Base-by-base conservation (phyloP, 2,329 filamentous ascomycete genomes). In the Penicillium sp. region DNA sequence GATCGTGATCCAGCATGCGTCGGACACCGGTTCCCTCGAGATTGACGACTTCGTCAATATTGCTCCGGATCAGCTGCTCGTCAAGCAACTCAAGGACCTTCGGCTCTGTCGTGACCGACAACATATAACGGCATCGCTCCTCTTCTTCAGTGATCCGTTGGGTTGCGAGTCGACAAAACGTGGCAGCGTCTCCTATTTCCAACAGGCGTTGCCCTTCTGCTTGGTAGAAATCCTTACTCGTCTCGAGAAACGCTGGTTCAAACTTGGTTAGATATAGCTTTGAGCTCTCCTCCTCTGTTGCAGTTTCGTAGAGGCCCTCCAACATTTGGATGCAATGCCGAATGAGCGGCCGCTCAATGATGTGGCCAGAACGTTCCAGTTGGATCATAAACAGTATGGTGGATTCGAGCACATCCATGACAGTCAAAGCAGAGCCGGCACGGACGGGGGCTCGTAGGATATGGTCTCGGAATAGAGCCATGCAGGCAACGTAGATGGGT, bases 1-100 rank as follows among this genome's bases (percentile, higher is more conserved):
- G 85, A 72, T 97, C 89, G 66, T 96, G 92, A 72, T 96, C 90
- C 48, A 97, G 86, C 93, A 99, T 97, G 69, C 86, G 86, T 61
- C 84, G 86, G 40, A 97, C 82, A 0, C 94, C 94, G 59, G 88
- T 96, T 6, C 84, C 84, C 65, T 97, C 91, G 74, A 97, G 85
- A 47, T 87, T 85, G 58, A 97, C 82, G 52, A 99, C 88, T 16
- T 95, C 91, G 22, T 84, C 79, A 55, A 97, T 84, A 63, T 94
- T 89, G 43, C 85, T 82, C 40, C 81, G 79, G 47, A 99, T 92
- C 50, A 99, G 78, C 70, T 93, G 85, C 35, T 88, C 78, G 61
- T 97, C 92, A 2, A 99, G 84, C 0, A 97, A 88, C 5, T 79
- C 77, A 22, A 86, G 82, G 22, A 96, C 89, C 68, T 89, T 93